Percentiles rank a stretch among this genome's conserved stretches.
phyloP scores from a whole-genome alignment of 108 stramenopile genomes.

The Pseudonitzschia multistriata region DNA sequence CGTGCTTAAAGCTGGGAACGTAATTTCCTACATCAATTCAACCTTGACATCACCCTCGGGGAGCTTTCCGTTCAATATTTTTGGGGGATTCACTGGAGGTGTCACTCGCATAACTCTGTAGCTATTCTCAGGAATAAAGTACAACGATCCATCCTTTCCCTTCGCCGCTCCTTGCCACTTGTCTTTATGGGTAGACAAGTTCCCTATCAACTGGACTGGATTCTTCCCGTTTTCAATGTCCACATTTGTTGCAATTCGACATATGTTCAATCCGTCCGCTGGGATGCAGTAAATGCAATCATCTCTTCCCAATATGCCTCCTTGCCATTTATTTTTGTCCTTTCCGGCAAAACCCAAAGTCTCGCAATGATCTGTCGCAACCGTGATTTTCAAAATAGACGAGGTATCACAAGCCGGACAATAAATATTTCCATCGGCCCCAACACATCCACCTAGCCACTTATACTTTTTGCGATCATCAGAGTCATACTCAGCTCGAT shows the following conservation, averaged over 20 bases:
- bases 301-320: constrained; percentile 66
- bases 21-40: constrained; percentile 38
- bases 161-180: constrained; percentile 81
- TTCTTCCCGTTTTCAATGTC: constrained; percentile 31
- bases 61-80: constrained; percentile 33
- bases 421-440: constrained; percentile 80
- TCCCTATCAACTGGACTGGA: constrained; percentile 50
- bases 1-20: too few relatives aligned
- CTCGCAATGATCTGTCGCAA: constrained; percentile 33
- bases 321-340: constrained; percentile 86
- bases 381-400: constrained; percentile 54
- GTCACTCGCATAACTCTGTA: constrained; percentile 69
- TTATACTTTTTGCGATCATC: constrained; percentile 61
- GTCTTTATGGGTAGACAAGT: constrained; percentile 61
- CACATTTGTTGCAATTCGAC: constrained; percentile 59
- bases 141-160: constrained; percentile 72
- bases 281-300: constrained; percentile 79
- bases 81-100: constrained; percentile 39
- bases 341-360: constrained; percentile 52
- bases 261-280: constrained; percentile 53
- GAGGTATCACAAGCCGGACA: constrained; percentile 75
- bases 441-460: constrained; percentile 81
- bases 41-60: constrained; percentile 44
- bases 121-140: constrained; percentile 78
- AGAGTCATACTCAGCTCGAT: constrained; percentile 48